These are phyloP conservation scores for Geotrichum bryndzae DNA, from an alignment of 1,139 yeast genomes.

Conservation along the genomic window DNA sequence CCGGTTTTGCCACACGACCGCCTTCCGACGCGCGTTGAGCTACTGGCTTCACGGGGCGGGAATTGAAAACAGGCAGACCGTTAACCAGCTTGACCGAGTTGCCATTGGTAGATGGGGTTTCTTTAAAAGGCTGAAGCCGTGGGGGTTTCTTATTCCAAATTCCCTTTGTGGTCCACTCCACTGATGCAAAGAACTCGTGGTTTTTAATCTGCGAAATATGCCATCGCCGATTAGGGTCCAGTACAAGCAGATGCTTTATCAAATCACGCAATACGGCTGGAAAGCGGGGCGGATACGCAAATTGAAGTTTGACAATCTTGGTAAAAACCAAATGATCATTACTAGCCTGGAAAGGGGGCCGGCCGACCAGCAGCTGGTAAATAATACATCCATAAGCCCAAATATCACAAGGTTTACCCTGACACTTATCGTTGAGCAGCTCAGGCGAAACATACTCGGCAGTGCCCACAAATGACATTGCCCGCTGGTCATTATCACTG, in stretches of 20 bases:
- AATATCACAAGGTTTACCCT: constrained; percentile 83
- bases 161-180: constrained; percentile 59
- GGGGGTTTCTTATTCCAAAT: constrained; percentile 76
- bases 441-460: constrained; percentile 93
- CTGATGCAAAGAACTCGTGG: constrained; percentile 67
- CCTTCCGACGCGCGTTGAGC: neutral
- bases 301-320: constrained; percentile 78
- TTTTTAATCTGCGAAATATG: constrained; percentile 58
- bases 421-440: constrained; percentile 68
- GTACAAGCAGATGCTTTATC: constrained; percentile 59
- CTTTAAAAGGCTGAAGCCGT: constrained; percentile 65
- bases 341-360: constrained; percentile 91
- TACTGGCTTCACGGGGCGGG: constrained; percentile 10
- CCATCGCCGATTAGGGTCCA: constrained; percentile 61
- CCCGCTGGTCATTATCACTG: constrained; percentile 46
- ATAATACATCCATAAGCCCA: constrained; percentile 98
- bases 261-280: constrained; percentile 68
- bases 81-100: constrained; percentile 14
- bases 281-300: constrained; percentile 70
- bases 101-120: constrained; percentile 30
- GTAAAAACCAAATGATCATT: constrained; percentile 93
- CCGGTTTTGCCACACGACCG: neutral
- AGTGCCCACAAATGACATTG: constrained; percentile 84
- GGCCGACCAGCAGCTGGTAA: constrained; percentile 88
- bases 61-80: constrained; percentile 4